Evolutionary conservation across 345 rosid species (phyloP), one percentile per base, ranked within the genome.

Genomic region (Ceriops tagal): DNA sequence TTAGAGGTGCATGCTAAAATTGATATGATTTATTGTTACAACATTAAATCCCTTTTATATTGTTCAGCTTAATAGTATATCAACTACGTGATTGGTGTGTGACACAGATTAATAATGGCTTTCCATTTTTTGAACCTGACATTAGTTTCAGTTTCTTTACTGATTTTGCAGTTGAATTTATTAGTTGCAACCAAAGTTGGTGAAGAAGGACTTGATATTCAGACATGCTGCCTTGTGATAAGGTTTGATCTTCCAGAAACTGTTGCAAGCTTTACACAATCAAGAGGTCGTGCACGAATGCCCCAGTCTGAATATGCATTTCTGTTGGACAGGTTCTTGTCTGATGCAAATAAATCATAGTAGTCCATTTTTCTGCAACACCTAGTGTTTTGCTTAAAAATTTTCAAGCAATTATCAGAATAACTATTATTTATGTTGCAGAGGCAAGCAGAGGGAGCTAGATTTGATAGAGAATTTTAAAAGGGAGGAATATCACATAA

Each of bases 211-310:
- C 97, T 91, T 68, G 98, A 91, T 79, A 89, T 93, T 72, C 96
- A 89, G 84, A 91, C 93, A 66, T 91, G 98, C 85, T 91, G 98
- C 78, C 98, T 93, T 61, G 98, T 91, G 71, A 79, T 93, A 70
- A 89, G 97, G 56, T 93, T 88, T 75, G 98, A 93, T 85, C 91
- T 91, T 78, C 98, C 98, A 58, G 96, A 93, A 85, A 88, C 92
- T 71, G 95, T 91, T 53, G 76, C 96, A 61, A 93, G 98, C 86
- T 93, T 93, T 82, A 93, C 91, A 71, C 98, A 93, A 84, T 93
- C 98, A 20, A 86, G 98, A 84, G 98, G 98, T 13, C 97, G 98
- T 32, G 98, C 97, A 61, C 81, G 98, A 68, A 91, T 91, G 98
- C 89, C 93, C 62, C 85, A 85, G 71, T 93, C 98, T 66, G 96